Conservation (phyloP, 2,329 filamentous ascomycete genomes). For the Epichloe scottii region DNA sequence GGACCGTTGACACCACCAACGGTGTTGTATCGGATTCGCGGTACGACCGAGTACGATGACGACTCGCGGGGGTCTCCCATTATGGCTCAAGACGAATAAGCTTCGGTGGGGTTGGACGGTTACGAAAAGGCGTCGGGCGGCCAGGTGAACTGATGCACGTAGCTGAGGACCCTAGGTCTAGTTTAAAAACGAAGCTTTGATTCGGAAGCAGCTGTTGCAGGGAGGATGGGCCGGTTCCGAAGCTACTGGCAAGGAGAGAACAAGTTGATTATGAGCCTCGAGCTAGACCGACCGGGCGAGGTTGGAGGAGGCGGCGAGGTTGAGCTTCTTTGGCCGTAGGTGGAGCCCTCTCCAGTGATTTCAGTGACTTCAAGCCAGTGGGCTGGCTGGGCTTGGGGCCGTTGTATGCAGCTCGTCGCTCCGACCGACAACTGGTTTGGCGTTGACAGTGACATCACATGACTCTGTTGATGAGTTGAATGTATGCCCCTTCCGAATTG, state of each 20-base stretch:
- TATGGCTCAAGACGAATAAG: slow-evolving; percentile 13
- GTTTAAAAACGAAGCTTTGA: neutral
- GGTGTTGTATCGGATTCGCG: slow-evolving; percentile 84
- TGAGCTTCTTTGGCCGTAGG: slow-evolving; percentile 25
- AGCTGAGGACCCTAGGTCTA: neutral
- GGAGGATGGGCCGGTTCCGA: neutral
- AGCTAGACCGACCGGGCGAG: slow-evolving; percentile 16
- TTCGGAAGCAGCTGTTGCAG: neutral
- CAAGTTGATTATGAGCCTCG: slow-evolving; percentile 8
- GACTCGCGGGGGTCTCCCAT: slow-evolving; percentile 47
- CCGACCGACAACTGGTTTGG: neutral
- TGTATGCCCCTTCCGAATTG: no score
- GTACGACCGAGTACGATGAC: slow-evolving; percentile 46
- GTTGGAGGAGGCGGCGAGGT: slow-evolving; percentile 24
- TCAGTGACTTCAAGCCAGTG: slow-evolving; percentile 9
- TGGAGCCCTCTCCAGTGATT: slow-evolving; percentile 16
- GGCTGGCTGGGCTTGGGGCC: neutral
- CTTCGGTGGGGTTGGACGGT: slow-evolving; percentile 4
- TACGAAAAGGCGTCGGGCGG: neutral
- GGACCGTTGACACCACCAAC: slow-evolving; percentile 96
- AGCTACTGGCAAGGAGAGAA: neutral
- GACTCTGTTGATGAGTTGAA: slow-evolving; percentile 13
- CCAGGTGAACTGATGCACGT: neutral
- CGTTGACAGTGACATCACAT: slow-evolving; percentile 25
- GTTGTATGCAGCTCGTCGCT: neutral